Percentiles rank a stretch among this genome's conserved stretches.
Conservation (phyloP, 345 rosid genomes). For the Diplotaxis tenuifolia region DNA sequence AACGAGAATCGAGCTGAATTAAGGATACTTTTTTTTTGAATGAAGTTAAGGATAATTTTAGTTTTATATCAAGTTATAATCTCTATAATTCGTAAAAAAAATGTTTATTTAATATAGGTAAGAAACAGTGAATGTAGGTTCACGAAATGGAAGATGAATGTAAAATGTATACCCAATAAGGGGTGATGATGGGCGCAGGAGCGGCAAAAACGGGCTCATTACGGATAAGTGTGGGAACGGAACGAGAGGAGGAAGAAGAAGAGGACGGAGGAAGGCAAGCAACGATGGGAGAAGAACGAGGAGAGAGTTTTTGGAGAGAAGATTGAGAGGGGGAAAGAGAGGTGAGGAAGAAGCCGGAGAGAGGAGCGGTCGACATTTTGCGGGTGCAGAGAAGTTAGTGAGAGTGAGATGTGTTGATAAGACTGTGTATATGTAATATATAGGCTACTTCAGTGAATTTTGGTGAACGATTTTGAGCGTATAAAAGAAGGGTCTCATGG, state of each 20-base stretch:
- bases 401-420: constrained; percentile 5
- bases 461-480: constrained; percentile 22
- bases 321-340: constrained; percentile 49
- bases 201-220: constrained; percentile 77
- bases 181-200: constrained; percentile 62
- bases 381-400: not conserved
- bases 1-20: not conserved
- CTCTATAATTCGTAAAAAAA: not conserved
- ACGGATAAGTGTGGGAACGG: constrained; percentile 66
- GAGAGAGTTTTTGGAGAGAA: constrained; percentile 39
- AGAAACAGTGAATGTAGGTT: constrained; percentile 4
- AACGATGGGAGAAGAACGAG: constrained; percentile 47
- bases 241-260: constrained; percentile 31
- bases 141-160: not conserved
- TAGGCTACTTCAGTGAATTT: constrained; percentile 13
- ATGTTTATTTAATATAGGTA: not conserved
- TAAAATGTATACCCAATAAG: constrained; percentile 43
- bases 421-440: not conserved
- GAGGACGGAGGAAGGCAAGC: constrained; percentile 35
- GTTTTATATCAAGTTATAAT: not conserved
- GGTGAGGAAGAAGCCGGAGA: constrained; percentile 59
- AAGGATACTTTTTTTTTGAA: too few relatives aligned
- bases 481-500: constrained; percentile 24
- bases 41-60: too few relatives aligned
- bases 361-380: constrained; percentile 75